Percentiles rank a stretch among this genome's conserved stretches.
phyloP scores from a whole-genome alignment of 2,329 filamentous ascomycete species.

The Neopestalotiopsis sp. region DNA sequence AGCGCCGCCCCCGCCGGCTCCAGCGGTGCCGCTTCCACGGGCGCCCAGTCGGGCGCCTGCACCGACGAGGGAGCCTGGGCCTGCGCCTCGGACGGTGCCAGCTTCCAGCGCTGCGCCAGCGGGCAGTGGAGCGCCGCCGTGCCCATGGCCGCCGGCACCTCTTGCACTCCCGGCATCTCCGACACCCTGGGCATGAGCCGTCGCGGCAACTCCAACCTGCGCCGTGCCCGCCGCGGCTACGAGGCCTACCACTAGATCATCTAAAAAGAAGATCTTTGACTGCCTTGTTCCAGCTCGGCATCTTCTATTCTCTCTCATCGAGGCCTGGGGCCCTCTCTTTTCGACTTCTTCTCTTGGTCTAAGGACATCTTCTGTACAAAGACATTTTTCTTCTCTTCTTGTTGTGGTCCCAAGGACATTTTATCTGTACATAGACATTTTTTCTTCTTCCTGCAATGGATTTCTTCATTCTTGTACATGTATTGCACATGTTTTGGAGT shows the following conservation, averaged over 20 bases:
- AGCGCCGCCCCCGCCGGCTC: constrained; percentile 14
- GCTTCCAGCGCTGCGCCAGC: constrained; percentile 68
- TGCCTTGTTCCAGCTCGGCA: background rate
- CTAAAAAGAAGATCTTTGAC: background rate
- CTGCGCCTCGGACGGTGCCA: constrained; percentile 55
- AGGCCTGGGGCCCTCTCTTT: background rate
- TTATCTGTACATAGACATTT: background rate
- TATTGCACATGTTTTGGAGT: background rate
- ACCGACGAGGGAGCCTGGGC: constrained; percentile 61
- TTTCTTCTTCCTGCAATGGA: background rate
- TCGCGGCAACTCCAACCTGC: constrained; percentile 19
- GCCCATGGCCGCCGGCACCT: constrained; percentile 58
- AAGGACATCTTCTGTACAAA: background rate
- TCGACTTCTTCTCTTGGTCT: background rate
- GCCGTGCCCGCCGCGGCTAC: constrained; percentile 6
- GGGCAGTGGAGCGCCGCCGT: constrained; percentile 58
- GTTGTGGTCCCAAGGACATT: background rate
- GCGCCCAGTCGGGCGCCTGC: constrained; percentile 45
- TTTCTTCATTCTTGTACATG: constrained; percentile 2
- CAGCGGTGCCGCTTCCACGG: constrained; percentile 17
- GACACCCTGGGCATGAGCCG: constrained; percentile 29
- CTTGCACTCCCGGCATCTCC: constrained; percentile 46
- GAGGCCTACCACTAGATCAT: background rate
- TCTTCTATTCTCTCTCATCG: background rate
- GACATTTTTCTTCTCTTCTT: background rate